These are phyloP conservation scores for Eucalyptus regnans DNA, from an alignment of 345 rosid species.

Conservation along the genomic window DNA sequence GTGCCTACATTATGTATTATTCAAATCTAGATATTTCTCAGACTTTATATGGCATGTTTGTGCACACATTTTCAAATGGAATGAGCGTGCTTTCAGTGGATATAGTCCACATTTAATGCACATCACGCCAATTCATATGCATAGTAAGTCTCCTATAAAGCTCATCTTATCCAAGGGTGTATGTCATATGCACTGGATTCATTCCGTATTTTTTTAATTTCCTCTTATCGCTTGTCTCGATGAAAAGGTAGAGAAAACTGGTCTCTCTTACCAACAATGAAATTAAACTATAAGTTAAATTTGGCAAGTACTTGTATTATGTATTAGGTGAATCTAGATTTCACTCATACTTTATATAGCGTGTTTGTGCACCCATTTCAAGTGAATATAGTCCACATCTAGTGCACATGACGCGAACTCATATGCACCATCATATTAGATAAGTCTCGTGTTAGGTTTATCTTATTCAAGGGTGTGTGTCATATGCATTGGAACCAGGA, in stretches of 20 bases:
- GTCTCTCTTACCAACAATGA: neutral
- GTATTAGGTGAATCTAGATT: neutral
- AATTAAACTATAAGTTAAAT: neutral
- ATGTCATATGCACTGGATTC: too few species aligned
- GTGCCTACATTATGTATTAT: neutral
- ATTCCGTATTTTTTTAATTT: too few species aligned
- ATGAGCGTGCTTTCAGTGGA: neutral
- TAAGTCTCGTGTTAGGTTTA: neutral
- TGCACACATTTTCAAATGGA: neutral
- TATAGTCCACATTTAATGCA: too few species aligned
- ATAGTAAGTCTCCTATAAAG: too few species aligned
- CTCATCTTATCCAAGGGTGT: too few species aligned
- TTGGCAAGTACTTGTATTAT: neutral
- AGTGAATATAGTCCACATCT: neutral
- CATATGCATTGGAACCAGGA: neutral
- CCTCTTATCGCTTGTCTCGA: too few species aligned
- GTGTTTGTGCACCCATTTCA: neutral
- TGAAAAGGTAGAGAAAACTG: neutral
- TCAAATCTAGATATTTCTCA: neutral
- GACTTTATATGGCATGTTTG: neutral
- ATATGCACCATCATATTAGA: neutral
- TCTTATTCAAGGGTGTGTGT: neutral
- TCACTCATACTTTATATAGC: neutral
- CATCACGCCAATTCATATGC: too few species aligned
- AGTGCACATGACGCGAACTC: neutral